A percentile compares a stretch with the other conserved stretches of the same genome.
Evolutionary conservation across 2,329 filamentous ascomycete genomes (phyloP).

Genomic region (Ascochyta pisi): DNA sequence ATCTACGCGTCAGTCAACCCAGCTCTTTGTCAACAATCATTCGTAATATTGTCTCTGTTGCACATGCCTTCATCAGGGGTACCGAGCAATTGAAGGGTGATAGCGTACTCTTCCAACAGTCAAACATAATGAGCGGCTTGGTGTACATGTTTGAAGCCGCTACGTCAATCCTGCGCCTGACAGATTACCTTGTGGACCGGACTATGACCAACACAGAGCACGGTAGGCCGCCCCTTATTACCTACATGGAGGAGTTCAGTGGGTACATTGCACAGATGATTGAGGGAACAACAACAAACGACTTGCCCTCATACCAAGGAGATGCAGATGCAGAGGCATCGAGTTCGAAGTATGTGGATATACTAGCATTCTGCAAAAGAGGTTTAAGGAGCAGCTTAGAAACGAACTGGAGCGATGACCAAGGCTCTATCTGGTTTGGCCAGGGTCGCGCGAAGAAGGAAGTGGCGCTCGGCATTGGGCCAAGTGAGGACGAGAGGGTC

Average conservation of each 20-base stretch:
- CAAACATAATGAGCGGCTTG: slow-evolving; percentile 50
- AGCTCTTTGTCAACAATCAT: slow-evolving; percentile 48
- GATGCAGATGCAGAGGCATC: slow-evolving; percentile 10
- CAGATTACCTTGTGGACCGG: slow-evolving; percentile 57
- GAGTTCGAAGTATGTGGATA: slow-evolving; percentile 9
- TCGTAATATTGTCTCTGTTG: slow-evolving; percentile 48
- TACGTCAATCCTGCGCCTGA: slow-evolving; percentile 48
- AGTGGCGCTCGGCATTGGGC: slow-evolving; percentile 49
- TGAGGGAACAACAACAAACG: slow-evolving; percentile 25
- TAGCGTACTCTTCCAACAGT: slow-evolving; percentile 45
- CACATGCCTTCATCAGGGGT: slow-evolving; percentile 48
- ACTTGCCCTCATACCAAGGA: slow-evolving; percentile 24
- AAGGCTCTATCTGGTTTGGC: slow-evolving; percentile 54
- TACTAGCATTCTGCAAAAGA: slow-evolving; percentile 43
- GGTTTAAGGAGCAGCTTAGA: slow-evolving; percentile 55
- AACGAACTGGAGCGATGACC: slow-evolving; percentile 54
- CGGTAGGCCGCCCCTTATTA: slow-evolving; percentile 38
- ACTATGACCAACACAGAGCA: slow-evolving; percentile 3
- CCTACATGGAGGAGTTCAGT: slow-evolving; percentile 51
- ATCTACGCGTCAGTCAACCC: slow-evolving; percentile 53
- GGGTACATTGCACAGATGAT: slow-evolving; percentile 42
- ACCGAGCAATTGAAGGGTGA: slow-evolving; percentile 48
- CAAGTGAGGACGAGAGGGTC: slow-evolving; percentile 38
- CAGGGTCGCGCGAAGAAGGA: slow-evolving; percentile 55
- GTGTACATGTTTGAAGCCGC: slow-evolving; percentile 52